These are phyloP conservation scores for Mallotus repandus DNA, from an alignment of 441 rosid species.

Conservation along the genomic window DNA sequence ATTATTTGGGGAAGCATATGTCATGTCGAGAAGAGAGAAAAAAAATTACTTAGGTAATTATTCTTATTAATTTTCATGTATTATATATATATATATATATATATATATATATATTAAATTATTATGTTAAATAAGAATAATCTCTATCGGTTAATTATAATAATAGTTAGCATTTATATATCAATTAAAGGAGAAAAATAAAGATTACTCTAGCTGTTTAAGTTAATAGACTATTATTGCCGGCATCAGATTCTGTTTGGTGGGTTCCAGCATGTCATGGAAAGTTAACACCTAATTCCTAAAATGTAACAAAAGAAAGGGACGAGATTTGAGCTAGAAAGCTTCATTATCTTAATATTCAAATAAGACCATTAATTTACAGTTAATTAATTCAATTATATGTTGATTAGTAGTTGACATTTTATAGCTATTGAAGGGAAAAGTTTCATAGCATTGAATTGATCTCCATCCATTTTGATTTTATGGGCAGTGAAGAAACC, in stretches of 20 bases:
- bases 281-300: constrained; percentile 9
- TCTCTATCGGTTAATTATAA: too few species aligned
- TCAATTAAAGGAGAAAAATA: not conserved
- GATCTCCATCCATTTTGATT: too few species aligned
- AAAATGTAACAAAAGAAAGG: not conserved
- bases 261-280: constrained; percentile 27
- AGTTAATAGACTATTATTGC: not conserved
- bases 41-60: not conserved
- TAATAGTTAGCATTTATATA: too few species aligned
- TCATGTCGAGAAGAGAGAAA: constrained; percentile 10
- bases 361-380: not conserved
- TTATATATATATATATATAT: too few species aligned
- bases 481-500: too few species aligned
- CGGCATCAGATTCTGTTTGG: constrained; percentile 21
- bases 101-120: too few species aligned
- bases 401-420: not conserved
- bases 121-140: not conserved
- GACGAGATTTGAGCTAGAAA: not conserved
- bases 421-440: not conserved
- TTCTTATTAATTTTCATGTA: too few species aligned
- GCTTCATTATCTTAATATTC: constrained; percentile 10
- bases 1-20: not conserved
- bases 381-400: not conserved
- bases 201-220: not conserved
- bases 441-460: too few species aligned